Evolutionary conservation across 345 rosid species (phyloP), one percentile per base, ranked within the genome.

Genomic region (Ceriops zippeliana): DNA sequence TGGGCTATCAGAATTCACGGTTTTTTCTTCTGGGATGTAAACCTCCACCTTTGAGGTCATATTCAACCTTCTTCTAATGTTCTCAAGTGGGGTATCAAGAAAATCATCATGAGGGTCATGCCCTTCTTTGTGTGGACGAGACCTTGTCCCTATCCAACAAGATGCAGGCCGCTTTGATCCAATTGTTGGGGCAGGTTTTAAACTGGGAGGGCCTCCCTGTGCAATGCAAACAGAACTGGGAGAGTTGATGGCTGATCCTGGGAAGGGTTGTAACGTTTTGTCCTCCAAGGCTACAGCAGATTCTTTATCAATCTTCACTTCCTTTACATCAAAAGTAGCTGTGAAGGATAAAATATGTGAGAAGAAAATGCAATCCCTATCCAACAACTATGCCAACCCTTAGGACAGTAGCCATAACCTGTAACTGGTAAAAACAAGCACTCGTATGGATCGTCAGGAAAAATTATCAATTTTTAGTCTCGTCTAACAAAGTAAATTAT

Each of bases 71-170:
- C 68, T 82, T 72, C 78, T 85, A 42, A 87, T 56, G 59, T 79
- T 89, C 75, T 89, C 95, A 27, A 86, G 70, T 5, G 97, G 96
- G 63, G 96, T 89, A 73, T 87, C 83, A 42, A 93, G 89, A 79
- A 93, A 93, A 81, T 93, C 96, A 79, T 89, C 97, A 69, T 89
- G 96, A 73, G 88, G 91, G 65, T 93, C 96, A 9, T 73, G 62
- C 21, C 93, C 96, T 72, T 79, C 78, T 51, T 63, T 83, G 38
- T 73, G 67, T 61, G 84, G 87, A 54, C 71, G 84, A 38, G 91
- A 80, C 80, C 96, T 83, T 20, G 96, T 91, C 15, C 82, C 91
- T 75, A 91, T 83, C 97, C 97, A 89, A 72, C 76, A 72, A 35
- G 96, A 82, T 53, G 89, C 89, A 66, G 83, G 74, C 52, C 91